Base-by-base conservation (phyloP, 2,329 filamentous ascomycete species). In the Fusarium algeriense region DNA sequence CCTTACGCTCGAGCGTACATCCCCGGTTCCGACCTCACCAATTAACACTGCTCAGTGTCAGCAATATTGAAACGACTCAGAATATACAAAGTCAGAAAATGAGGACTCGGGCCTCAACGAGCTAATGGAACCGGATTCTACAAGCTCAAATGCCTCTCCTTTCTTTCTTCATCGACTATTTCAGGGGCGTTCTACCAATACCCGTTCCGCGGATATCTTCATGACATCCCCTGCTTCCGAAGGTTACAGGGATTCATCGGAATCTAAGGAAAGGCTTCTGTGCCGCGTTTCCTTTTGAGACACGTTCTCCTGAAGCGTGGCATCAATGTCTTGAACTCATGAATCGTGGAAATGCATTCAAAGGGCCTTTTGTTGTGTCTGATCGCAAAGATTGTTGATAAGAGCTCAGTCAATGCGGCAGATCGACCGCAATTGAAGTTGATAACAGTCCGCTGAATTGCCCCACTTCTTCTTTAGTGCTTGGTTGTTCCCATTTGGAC, bases 251-350 rank as follows among this genome's bases (percentile, higher is more conserved):
- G 48, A 26, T 37, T 37, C 6, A 9, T 26, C 48, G 48, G 48
- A 50, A 50, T 6, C 32, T 26, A 4, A 26, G 32, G 32, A n/a
- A 14, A 26, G 12, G 48, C 8, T 26, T 15, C 32, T 38, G 32
- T 13, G 6, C 17, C 32, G 12, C 20, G 17, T 26, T n/a, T 4
- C 3, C 30, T 9, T 30, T 26, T 20, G 19, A 32, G 8, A 52
- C 20, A 14, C 14, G 9, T 6, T 6, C 1, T 38, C 5, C 26
- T 38, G 0, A 3, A 15, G 6, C n/a, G 9, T 8, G 4, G 6
- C 5, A 2, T 8, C 6, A 12, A 38, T 26, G 17, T 52, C 32
- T 38, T 2, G 32, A 38, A 26, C 14, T 17, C 32, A 38, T 52
- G 32, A 26, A 30, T 52, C 48, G 48, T n/a, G 20, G 14, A 26